Evolutionary conservation across 371 early-diverging fungal genomes (phyloP), one percentile per base, ranked within the genome.

Genomic region (Syncephalastrum racemosum): DNA sequence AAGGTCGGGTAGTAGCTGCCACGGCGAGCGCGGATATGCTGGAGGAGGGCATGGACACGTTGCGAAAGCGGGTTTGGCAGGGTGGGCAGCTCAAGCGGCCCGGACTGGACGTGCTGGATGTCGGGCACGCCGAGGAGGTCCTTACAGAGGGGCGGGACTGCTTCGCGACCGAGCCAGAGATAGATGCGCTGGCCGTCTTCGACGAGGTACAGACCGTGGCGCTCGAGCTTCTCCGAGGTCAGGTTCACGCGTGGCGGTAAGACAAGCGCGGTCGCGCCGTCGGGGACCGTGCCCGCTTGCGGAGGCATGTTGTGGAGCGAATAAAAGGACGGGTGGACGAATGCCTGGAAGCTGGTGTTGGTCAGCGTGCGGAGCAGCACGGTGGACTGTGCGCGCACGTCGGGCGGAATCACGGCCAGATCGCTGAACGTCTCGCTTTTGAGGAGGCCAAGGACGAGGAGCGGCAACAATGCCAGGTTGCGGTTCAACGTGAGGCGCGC

Each of bases 141-240:
- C 48, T 68, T 79, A 52, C 81, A 77, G 4, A 92, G 59, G 44
- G 83, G 75, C 5, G 90, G 85, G 14, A 76, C 70, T n/a, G 76
- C 83, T 3, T 72, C 79, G 51, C 87, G 77, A 15, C 91, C 89
- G 27, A 94, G 64, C 93, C 92, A 94, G 22, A 94, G 43, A 59
- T 83, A 87, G 18, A 89, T 75, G 25, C 84, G 77, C 13, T 73
- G 62, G 16, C 89, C 86, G 59, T 86, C 80, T 50, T 89, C 84
- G 25, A 94, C 64, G 41, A 94, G 68, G 63, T 84, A 93, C 4
- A 89, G 66, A 2, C 94, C 92, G 52, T 87, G 78, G 10, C 85
- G 77, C 47, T 87, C 86, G 19, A 94, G 73, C 53, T 83, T 83
- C 59, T 93, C 95, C 25, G 85, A 83, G n/a, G 82, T 77, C 46